phyloP scores from a whole-genome alignment of 768 basidiomycete species.

The Auriculariales sp. region DNA sequence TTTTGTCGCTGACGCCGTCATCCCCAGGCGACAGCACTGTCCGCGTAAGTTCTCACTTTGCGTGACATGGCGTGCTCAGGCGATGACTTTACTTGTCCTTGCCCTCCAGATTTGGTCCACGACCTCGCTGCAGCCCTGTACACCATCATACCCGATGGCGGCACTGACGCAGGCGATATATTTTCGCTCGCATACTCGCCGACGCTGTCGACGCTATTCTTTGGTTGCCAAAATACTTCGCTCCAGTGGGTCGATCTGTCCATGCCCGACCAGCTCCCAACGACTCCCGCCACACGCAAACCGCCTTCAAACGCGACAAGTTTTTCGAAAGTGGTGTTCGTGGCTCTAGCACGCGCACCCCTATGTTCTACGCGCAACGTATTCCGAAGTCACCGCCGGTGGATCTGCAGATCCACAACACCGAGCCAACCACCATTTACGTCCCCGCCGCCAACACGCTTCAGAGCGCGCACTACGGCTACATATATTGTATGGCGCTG shows the following conservation, averaged over 20 bases:
- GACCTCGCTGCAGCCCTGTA: slow-evolving; percentile 42
- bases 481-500: slow-evolving; percentile 72
- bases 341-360: neutral
- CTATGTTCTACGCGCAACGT: slow-evolving; percentile 2
- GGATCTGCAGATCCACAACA: slow-evolving; percentile 1
- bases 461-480: slow-evolving; percentile 87
- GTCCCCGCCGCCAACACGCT: slow-evolving; percentile 60
- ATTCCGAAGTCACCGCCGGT: slow-evolving; percentile 8
- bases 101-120: slow-evolving; percentile 66
- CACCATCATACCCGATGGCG: slow-evolving; percentile 62
- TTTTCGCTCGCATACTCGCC: slow-evolving; percentile 75
- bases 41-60: slow-evolving; percentile 37
- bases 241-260: slow-evolving; percentile 75
- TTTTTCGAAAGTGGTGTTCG: neutral
- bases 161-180: slow-evolving; percentile 73
- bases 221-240: slow-evolving; percentile 89
- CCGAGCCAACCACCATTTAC: slow-evolving; percentile 20
- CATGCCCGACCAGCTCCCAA: slow-evolving; percentile 5
- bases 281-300: slow-evolving; percentile 4
- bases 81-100: neutral
- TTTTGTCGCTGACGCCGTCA: neutral
- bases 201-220: slow-evolving; percentile 51
- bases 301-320: slow-evolving; percentile 4
- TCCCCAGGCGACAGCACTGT: slow-evolving; percentile 72
- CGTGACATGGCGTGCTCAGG: neutral